Evolutionary conservation across 106 monocot species (phyloP).

Genomic region (Dioscorea zingiberensis): DNA sequence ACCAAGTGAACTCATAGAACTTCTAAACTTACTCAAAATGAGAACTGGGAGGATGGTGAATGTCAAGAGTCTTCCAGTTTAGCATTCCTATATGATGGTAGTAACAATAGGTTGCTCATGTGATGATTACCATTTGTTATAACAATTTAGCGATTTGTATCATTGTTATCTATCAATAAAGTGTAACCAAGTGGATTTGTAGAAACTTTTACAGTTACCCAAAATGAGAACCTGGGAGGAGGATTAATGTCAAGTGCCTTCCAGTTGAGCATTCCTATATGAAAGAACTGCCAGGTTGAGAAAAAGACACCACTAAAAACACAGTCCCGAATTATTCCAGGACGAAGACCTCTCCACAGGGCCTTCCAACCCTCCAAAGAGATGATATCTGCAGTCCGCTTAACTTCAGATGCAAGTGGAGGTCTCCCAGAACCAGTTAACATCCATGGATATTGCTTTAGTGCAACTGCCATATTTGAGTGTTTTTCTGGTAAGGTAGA

Average conservation of each 20-base stretch:
- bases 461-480: slow-evolving; percentile 36
- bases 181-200: background rate
- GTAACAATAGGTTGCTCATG: too few relatives aligned
- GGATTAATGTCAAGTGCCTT: slow-evolving; percentile 69
- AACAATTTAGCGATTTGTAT: too few relatives aligned
- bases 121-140: too few relatives aligned
- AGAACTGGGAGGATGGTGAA: too few relatives aligned
- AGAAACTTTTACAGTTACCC: background rate
- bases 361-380: slow-evolving; percentile 76
- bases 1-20: too few relatives aligned
- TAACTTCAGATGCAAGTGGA: slow-evolving; percentile 80
- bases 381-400: slow-evolving; percentile 38
- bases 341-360: slow-evolving; percentile 79
- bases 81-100: too few relatives aligned
- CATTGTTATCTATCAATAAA: background rate
- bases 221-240: slow-evolving; percentile 54
- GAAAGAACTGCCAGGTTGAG: slow-evolving; percentile 87
- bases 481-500: slow-evolving; percentile 47
- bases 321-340: slow-evolving; percentile 74
- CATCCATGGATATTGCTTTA: slow-evolving; percentile 92
- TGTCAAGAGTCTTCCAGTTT: too few relatives aligned
- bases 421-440: slow-evolving; percentile 83
- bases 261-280: slow-evolving; percentile 82
- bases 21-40: too few relatives aligned
- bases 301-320: slow-evolving; percentile 92